Conservation (phyloP, 2,329 filamentous ascomycete species). For the Corinectria fuckeliana region DNA sequence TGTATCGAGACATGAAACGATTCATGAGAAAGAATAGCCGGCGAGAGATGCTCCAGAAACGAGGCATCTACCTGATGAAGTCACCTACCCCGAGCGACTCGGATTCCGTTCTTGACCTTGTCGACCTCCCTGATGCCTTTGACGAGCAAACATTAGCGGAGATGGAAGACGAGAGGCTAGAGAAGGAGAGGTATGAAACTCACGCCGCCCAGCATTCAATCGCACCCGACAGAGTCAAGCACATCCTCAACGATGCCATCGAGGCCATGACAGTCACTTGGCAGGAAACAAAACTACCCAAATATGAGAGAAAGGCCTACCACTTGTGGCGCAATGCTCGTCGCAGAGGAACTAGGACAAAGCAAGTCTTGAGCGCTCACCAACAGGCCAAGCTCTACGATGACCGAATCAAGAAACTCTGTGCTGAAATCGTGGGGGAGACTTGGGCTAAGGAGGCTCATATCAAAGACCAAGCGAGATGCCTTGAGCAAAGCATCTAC, state of each 20-base stretch:
- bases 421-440: slow-evolving; percentile 57
- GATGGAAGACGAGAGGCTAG: slow-evolving; percentile 55
- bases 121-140: slow-evolving; percentile 39
- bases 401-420: slow-evolving; percentile 61
- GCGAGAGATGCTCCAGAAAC: slow-evolving; percentile 16
- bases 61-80: slow-evolving; percentile 17
- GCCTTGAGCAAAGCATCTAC: slow-evolving; percentile 69
- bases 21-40: slow-evolving; percentile 44
- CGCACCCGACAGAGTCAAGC: slow-evolving; percentile 53
- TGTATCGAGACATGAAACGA: slow-evolving; percentile 49
- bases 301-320: slow-evolving; percentile 62
- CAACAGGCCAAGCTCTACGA: slow-evolving; percentile 51
- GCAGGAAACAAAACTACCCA: slow-evolving; percentile 63
- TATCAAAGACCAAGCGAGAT: slow-evolving; percentile 61
- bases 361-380: slow-evolving; percentile 53
- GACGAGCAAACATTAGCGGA: slow-evolving; percentile 67
- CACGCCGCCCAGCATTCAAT: slow-evolving; percentile 39
- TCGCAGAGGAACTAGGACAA: slow-evolving; percentile 43
- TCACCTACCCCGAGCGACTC: slow-evolving; percentile 29
- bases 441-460: slow-evolving; percentile 60
- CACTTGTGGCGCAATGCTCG: slow-evolving; percentile 66
- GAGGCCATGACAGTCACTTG: slow-evolving; percentile 59
- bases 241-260: slow-evolving; percentile 62
- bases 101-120: slow-evolving; percentile 52
- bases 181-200: slow-evolving; percentile 15